A percentile compares a stretch with the other conserved stretches of the same genome.
phyloP scores from a whole-genome alignment of 768 basidiomycete species.

The Suillus plorans region DNA sequence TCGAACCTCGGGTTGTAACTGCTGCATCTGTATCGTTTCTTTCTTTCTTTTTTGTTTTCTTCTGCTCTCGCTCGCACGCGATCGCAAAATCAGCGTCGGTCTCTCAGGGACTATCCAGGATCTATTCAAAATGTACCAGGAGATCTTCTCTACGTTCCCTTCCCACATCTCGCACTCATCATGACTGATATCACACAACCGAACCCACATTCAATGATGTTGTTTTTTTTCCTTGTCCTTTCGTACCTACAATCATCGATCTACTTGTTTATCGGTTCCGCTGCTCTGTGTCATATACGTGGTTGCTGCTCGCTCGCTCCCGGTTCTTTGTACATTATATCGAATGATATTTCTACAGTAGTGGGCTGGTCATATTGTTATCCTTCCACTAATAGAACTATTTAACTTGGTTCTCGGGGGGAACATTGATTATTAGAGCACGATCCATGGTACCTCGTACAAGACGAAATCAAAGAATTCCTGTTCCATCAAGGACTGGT shows the following conservation, averaged over 20 bases:
- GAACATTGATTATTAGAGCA: slow-evolving; percentile 43
- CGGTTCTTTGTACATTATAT: slow-evolving; percentile 39
- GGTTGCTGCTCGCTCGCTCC: slow-evolving; percentile 9
- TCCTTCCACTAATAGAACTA: slow-evolving; percentile 56
- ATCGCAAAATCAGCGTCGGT: slow-evolving; percentile 28
- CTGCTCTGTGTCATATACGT: slow-evolving; percentile 5
- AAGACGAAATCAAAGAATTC: slow-evolving; percentile 95
- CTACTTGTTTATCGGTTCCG: slow-evolving; percentile 17
- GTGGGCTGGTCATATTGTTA: slow-evolving; percentile 62
- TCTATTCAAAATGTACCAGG: slow-evolving; percentile 35
- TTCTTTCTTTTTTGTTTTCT: slow-evolving; percentile 3
- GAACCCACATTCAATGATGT: slow-evolving; percentile 12
- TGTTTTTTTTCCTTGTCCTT: slow-evolving; percentile 24
- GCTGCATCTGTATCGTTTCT: slow-evolving; percentile 6
- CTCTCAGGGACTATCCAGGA: slow-evolving; percentile 23
- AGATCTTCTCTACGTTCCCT: slow-evolving; percentile 18
- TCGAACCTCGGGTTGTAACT: slow-evolving; percentile 67
- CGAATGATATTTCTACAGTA: slow-evolving; percentile 49
- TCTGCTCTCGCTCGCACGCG: slow-evolving; percentile 12
- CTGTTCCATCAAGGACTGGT: slow-evolving; percentile 89
- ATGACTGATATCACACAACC: slow-evolving; percentile 8
- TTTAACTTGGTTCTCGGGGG: slow-evolving; percentile 25
- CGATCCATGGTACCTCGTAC: slow-evolving; percentile 91
- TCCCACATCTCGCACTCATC: slow-evolving; percentile 4
- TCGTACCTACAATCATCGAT: slow-evolving; percentile 19